Evolutionary conservation across 2,329 filamentous ascomycete genomes (phyloP), one percentile per base, ranked within the genome.

Genomic region (Talaromyces rugulosus): DNA sequence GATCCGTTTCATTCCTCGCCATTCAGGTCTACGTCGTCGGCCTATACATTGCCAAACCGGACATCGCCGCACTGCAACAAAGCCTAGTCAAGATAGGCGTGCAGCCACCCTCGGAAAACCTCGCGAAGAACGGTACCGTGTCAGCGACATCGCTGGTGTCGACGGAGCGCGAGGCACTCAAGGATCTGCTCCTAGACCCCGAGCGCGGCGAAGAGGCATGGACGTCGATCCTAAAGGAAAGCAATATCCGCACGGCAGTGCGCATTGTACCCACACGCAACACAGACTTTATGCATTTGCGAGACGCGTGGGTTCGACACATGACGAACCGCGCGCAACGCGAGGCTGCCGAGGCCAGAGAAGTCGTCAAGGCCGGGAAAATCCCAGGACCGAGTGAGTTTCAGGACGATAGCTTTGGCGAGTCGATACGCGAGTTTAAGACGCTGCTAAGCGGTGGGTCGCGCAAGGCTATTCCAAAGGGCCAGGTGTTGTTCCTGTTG

Each of bases 1-100:
- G 95, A 60, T 92, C 89, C 0, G 95, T 99, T 34, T 96, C 90
- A 28, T 96, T 98, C 75, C 79, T 98, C 52, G 81, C 86, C 56
- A 92, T 99, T 52, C 89, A 96, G 74, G 95, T 99, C 59, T 99
- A 99, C 78, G 90, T 98, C 18, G 90, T 96, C 0, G 95, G 94
- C 16, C 86, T 96, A 69, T 99, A 99, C 78, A 84, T 98, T 30
- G 91, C 92, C 30, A 94, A 89, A 0, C 81, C 88, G 42, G 92
- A 96, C 71, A 87, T 99, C 63, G 87, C 88, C 4, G 82, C 84
- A n/a, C 82, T 99, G 47, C 94, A 98, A 76, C 82, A 85, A 67
- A 85, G 87, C 52, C 83, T 98, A 33, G 85, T 96, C 64, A 87
- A 88, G 72, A 87, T 87, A 65, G 85, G 96, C 69, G 72, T 78